phyloP scores from a whole-genome alignment of 495 filamentous ascomycete species.

The Penicillium argentinense region DNA sequence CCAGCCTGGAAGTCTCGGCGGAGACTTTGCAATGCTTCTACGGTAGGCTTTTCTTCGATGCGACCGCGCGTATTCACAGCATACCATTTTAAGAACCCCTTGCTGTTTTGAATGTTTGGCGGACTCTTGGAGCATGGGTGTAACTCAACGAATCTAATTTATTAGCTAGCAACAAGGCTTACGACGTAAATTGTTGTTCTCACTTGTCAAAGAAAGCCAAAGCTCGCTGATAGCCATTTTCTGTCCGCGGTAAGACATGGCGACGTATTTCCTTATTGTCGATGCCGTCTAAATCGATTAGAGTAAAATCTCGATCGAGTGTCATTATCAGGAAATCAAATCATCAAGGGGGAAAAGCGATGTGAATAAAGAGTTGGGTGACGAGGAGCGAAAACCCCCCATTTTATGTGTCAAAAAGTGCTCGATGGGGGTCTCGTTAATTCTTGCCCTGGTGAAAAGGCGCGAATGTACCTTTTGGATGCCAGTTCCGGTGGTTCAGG shows the following conservation, averaged over 20 bases:
- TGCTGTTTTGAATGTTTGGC: background rate
- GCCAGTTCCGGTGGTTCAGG: no score
- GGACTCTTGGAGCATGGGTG: background rate
- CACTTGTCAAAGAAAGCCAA: background rate
- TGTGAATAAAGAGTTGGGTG: no score
- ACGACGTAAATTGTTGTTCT: background rate
- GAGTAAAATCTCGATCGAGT: no score
- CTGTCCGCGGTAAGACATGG: background rate
- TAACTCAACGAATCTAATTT: background rate
- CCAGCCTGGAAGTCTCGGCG: background rate
- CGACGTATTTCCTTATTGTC: background rate
- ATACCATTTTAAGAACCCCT: background rate
- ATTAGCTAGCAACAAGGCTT: background rate
- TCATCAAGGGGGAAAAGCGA: no score
- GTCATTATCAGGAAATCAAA: no score
- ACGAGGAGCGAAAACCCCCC: no score
- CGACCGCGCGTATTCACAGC: background rate
- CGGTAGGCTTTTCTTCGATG: conserved; percentile 5
- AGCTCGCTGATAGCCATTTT: background rate
- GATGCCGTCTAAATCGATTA: background rate
- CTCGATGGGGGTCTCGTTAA: no score
- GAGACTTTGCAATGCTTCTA: conserved; percentile 4
- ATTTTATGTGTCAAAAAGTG: no score
- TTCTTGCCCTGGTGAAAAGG: no score
- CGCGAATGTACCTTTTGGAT: no score